Evolutionary conservation across 495 filamentous ascomycete genomes (phyloP).

Genomic region (Cladorrhinum samala): DNA sequence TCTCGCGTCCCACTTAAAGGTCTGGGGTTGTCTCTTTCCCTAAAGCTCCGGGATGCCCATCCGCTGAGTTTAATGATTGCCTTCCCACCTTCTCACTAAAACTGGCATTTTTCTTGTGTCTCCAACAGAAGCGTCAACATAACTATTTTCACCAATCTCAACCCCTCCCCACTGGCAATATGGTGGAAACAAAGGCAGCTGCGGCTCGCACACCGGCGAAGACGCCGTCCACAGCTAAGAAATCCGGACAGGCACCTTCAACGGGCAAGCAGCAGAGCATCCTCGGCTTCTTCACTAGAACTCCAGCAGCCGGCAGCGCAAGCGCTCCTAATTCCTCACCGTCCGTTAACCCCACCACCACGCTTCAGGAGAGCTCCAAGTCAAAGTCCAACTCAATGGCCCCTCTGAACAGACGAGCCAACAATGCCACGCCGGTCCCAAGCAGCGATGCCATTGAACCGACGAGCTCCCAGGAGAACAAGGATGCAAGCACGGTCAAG

Average conservation of each 20-base stretch:
- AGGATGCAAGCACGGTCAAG: conserved; percentile 34
- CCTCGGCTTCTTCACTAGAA: conserved; percentile 78
- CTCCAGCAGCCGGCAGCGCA: conserved; percentile 34
- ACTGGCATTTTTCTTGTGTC: too few relatives aligned
- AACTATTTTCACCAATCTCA: too few relatives aligned
- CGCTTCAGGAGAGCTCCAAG: conserved; percentile 40
- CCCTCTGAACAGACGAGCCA: conserved; percentile 27
- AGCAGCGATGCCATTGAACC: conserved; percentile 65
- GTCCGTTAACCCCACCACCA: conserved; percentile 14
- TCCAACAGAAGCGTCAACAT: too few relatives aligned
- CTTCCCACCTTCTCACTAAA: neutral
- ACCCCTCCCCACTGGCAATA: too few relatives aligned
- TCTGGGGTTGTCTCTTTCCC: neutral
- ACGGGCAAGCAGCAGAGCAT: conserved; percentile 71
- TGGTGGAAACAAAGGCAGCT: conserved; percentile 22
- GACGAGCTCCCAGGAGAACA: conserved; percentile 53
- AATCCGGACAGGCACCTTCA: conserved; percentile 29
- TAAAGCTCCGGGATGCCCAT: neutral
- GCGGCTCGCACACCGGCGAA: conserved; percentile 37
- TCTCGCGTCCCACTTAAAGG: conserved; percentile 16
- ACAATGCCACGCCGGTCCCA: conserved; percentile 63
- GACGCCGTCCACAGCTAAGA: conserved; percentile 36
- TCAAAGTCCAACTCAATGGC: conserved; percentile 41
- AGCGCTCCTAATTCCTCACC: conserved; percentile 29
- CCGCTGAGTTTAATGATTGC: too few relatives aligned